Base-by-base conservation (phyloP, 2,329 filamentous ascomycete genomes). In the Cadophora luteo-olivacea region DNA sequence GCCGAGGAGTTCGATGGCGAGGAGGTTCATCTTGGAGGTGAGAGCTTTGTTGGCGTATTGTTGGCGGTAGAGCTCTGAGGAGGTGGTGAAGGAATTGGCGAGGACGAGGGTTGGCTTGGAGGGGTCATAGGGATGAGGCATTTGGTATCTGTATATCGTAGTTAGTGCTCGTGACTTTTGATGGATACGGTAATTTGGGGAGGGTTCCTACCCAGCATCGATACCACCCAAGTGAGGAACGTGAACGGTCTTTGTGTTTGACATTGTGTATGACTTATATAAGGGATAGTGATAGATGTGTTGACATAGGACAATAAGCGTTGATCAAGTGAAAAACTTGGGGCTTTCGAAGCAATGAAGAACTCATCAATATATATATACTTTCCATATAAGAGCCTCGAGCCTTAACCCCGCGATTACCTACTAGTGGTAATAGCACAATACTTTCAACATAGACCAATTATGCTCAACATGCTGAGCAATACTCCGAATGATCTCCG, bases 1-100 rank as follows among this genome's bases (percentile, higher is more conserved):
- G 66, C 84, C 85, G 0, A 87, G 80, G 1, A 83, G 84, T 76
- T 86, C 85, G 66, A 87, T 80, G 54, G 84, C 84, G 6, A 86
- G 75, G 6, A 87, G 78, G 72, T 86, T 86, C 72, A 82, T 79
- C 5, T 77, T 78, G 33, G 76, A 74, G 0, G 80, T 81, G 25
- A 86, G 79, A 1, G 71, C 67, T 60, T 77, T 75, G 76, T 5
- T 45, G 12, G 41, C 41, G 41, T 45, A 45, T 19, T 45, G 41
- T 45, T 45, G 41, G 16, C 41, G 41, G 41, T 83, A 86, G 16
- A 85, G 80, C 1, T 82, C 80, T 0, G 78, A 79, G 1, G 83
- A 84, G 36, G 83, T 84, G 75, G 82, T 84, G 79, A 87, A 82
- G 33, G 84, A 82, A 78, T 86, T 86, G 73, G 86, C 79, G 70